These are phyloP conservation scores for Oenanthe sinensis DNA, from an alignment of 129 eudicot species.

Conservation along the genomic window DNA sequence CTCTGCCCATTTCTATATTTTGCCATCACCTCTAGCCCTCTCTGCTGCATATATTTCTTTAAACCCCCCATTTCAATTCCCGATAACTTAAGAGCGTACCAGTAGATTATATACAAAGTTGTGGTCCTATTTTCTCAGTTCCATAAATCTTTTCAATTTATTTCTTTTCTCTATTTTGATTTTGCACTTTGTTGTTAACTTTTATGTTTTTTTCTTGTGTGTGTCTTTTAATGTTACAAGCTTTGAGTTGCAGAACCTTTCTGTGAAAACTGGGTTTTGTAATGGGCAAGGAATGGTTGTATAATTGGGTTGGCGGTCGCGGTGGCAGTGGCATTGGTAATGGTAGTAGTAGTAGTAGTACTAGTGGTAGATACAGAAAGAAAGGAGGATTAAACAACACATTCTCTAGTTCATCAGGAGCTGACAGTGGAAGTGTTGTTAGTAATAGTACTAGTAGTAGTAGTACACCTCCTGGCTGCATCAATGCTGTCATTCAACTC, in stretches of 20 bases:
- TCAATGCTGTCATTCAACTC: slow-evolving; percentile 2
- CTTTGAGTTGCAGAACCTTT: not conserved
- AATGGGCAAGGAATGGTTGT: slow-evolving; percentile 6
- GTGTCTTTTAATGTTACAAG: not conserved
- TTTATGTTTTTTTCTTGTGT: not conserved
- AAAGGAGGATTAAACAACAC: not conserved
- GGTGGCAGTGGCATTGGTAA: slow-evolving; percentile 1
- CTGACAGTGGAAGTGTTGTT: not conserved
- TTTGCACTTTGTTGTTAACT: not conserved
- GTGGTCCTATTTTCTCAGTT: not conserved
- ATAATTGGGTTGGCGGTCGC: not conserved
- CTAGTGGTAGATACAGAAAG: not conserved
- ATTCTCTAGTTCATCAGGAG: not conserved
- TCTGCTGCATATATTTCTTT: not conserved
- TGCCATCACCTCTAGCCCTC: not conserved
- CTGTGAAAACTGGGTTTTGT: not conserved
- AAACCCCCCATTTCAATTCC: slow-evolving; percentile 4
- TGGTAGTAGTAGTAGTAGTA: not conserved
- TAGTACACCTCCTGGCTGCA: slow-evolving; percentile 1
- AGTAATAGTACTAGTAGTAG: not conserved
- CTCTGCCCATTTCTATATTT: slow-evolving; percentile 1
- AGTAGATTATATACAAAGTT: not conserved
- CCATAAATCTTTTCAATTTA: not conserved
- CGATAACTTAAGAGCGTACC: not conserved
- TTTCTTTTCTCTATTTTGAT: not conserved